A percentile compares a stretch with the other conserved stretches of the same genome.
Evolutionary conservation across 345 rosid species (phyloP).

Genomic region (Rhizophora apiculata): DNA sequence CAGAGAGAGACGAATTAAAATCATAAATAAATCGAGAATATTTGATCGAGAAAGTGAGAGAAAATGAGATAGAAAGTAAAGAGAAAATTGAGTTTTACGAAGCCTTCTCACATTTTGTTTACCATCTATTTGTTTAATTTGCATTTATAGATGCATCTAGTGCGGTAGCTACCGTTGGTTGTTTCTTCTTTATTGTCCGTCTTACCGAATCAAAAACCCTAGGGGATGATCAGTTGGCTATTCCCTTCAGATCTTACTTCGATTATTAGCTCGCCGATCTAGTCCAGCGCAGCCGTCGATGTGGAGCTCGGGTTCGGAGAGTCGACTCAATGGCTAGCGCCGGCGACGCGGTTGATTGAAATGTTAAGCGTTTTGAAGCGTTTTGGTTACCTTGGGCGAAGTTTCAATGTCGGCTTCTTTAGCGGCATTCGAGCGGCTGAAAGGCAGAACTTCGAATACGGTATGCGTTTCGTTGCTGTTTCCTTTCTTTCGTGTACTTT

Average conservation of each 20-base stretch:
- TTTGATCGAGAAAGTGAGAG: constrained; percentile 15
- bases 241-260: constrained; percentile 31
- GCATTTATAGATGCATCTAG: not conserved
- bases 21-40: not conserved
- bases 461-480: constrained; percentile 28
- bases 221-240: not conserved
- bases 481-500: constrained; percentile 1
- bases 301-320: constrained; percentile 9
- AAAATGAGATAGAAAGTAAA: constrained; percentile 14
- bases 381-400: not conserved
- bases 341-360: constrained; percentile 15
- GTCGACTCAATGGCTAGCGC: constrained; percentile 20
- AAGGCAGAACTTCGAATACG: constrained; percentile 66
- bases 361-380: constrained; percentile 16
- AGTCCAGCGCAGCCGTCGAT: not conserved
- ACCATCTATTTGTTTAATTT: not conserved
- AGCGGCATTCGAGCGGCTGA: constrained; percentile 82
- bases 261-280: constrained; percentile 28
- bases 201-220: constrained; percentile 19
- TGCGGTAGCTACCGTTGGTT: constrained; percentile 31
- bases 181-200: constrained; percentile 23
- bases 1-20: not conserved
- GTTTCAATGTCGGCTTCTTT: constrained; percentile 74
- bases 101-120: not conserved
- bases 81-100: not conserved